phyloP scores from a whole-genome alignment of 805 yeast genomes.

The Yarrowia sp. region DNA sequence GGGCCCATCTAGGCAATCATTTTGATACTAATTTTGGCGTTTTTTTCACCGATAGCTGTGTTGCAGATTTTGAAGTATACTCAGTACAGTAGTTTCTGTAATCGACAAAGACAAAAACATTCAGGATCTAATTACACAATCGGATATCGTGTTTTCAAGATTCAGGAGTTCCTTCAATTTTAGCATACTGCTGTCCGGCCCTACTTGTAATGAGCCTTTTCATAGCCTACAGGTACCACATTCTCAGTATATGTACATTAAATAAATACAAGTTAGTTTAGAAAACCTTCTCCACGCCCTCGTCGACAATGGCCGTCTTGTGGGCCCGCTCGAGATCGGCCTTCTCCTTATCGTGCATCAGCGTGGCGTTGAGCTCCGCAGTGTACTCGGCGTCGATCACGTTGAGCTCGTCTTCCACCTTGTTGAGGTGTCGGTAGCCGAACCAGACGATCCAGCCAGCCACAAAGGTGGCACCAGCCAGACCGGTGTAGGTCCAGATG shows the following conservation, averaged over 20 bases:
- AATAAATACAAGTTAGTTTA: constrained; percentile 22
- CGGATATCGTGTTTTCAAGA: too few relatives aligned
- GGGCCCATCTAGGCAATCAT: too few relatives aligned
- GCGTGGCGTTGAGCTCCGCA: constrained; percentile 46
- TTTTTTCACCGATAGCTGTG: too few relatives aligned
- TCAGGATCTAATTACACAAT: too few relatives aligned
- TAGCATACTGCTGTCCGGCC: too few relatives aligned
- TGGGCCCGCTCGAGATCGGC: constrained; percentile 27
- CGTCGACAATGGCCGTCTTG: constrained; percentile 30
- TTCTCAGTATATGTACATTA: constrained; percentile 18
- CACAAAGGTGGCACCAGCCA: constrained; percentile 63
- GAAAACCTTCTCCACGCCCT: constrained; percentile 37
- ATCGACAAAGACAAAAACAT: too few relatives aligned
- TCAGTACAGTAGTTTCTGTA: too few relatives aligned
- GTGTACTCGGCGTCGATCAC: constrained; percentile 54
- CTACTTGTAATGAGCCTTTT: too few relatives aligned
- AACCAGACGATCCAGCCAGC: constrained; percentile 71
- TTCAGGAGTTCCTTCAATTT: too few relatives aligned
- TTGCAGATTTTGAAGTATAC: too few relatives aligned
- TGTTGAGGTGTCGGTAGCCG: constrained; percentile 61
- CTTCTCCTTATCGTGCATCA: constrained; percentile 20
- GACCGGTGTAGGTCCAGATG: constrained; percentile 71
- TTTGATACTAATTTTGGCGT: too few relatives aligned
- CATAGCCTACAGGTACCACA: too few relatives aligned
- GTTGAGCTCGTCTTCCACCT: constrained; percentile 64